phyloP scores from a whole-genome alignment of 2,329 filamentous ascomycete species.

The Fusarium miscanthi region DNA sequence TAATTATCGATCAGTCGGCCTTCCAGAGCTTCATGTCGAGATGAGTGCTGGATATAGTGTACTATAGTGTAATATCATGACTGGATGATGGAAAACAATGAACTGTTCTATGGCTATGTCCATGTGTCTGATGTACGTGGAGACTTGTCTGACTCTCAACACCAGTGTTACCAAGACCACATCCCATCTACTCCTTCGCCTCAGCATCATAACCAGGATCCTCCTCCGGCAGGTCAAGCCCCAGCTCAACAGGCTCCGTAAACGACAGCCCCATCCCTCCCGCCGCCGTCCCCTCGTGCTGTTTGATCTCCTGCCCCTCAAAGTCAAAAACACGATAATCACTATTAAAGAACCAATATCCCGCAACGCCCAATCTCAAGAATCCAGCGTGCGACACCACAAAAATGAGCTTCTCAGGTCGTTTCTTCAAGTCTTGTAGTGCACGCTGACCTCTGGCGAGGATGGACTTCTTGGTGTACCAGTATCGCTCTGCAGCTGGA shows the following conservation, averaged over 20 bases:
- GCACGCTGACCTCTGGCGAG: slow-evolving; percentile 64
- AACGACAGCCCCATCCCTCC: slow-evolving; percentile 53
- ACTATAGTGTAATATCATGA: slow-evolving; percentile 35
- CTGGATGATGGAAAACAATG: slow-evolving; percentile 11
- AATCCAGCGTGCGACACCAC: slow-evolving; percentile 75
- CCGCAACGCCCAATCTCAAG: slow-evolving; percentile 66
- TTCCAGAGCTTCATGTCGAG: slow-evolving; percentile 95
- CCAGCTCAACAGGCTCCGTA: slow-evolving; percentile 52
- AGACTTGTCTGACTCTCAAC: background rate
- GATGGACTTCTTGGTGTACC: slow-evolving; percentile 63
- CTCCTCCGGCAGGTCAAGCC: slow-evolving; percentile 53
- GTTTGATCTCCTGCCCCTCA: slow-evolving; percentile 52
- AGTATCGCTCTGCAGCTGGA: slow-evolving; percentile 58
- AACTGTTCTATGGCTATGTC: slow-evolving; percentile 1
- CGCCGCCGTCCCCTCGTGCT: slow-evolving; percentile 56
- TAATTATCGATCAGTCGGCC: slow-evolving; percentile 94
- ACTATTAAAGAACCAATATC: slow-evolving; percentile 68
- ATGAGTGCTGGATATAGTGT: slow-evolving; percentile 50
- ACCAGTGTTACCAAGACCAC: background rate
- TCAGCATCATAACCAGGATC: slow-evolving; percentile 9
- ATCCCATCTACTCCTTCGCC: background rate
- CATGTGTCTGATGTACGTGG: background rate
- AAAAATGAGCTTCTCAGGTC: slow-evolving; percentile 70
- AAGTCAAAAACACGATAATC: slow-evolving; percentile 74
- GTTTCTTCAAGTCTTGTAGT: slow-evolving; percentile 60